Conservation (phyloP, 331 rosid genomes). For the Ulmus americana region DNA sequence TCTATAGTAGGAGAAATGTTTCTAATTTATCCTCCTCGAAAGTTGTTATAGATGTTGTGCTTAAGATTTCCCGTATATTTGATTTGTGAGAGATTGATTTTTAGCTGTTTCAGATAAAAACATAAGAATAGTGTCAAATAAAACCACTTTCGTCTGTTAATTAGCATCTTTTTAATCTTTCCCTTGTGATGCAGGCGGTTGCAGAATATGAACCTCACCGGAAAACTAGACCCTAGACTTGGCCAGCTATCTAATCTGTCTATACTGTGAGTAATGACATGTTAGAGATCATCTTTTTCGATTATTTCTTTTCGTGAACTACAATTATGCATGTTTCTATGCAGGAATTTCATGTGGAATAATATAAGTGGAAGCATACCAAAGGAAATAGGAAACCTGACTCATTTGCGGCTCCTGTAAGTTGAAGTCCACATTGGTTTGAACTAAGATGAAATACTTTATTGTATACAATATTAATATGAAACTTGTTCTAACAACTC, state of each 20-base stretch:
- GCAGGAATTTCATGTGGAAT: constrained; percentile 80
- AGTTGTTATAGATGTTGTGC: neutral
- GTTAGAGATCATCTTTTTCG: neutral
- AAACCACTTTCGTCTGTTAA: neutral
- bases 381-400: constrained; percentile 60
- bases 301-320: neutral
- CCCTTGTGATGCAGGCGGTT: constrained; percentile 40
- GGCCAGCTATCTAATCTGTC: constrained; percentile 42
- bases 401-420: constrained; percentile 49
- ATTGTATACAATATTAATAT: neutral
- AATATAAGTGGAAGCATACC: constrained; percentile 63
- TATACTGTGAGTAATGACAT: constrained; percentile 47
- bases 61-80: neutral
- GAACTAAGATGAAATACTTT: neutral
- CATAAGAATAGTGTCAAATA: neutral
- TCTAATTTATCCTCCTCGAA: neutral
- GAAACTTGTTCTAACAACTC: neutral
- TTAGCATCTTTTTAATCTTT: constrained; percentile 10
- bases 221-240: constrained; percentile 56
- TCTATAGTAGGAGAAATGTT: neutral
- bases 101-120: too few relatives aligned
- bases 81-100: neutral
- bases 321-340: constrained; percentile 12
- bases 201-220: constrained; percentile 39
- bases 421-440: constrained; percentile 16